Evolutionary conservation across 2,329 filamentous ascomycete species (phyloP).

Genomic region (Trichothecium roseum): DNA sequence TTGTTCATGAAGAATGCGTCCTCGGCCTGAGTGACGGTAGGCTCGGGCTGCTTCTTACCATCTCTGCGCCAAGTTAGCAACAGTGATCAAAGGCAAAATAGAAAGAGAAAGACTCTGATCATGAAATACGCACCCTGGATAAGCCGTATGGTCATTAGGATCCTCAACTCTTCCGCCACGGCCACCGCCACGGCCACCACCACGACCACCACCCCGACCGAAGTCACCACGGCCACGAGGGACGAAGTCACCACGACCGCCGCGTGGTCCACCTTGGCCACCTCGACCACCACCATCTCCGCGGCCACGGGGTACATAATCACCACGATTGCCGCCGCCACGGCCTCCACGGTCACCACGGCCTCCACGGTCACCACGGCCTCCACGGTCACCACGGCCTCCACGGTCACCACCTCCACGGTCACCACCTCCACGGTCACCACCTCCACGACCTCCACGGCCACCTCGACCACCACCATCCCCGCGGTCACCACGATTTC

Average conservation of each 20-base stretch:
- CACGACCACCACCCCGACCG: conserved; percentile 5
- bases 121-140: conserved; percentile 5
- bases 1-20: conserved; percentile 23
- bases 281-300: conserved; percentile 11
- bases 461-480: conserved; percentile 10
- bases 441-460: conserved; percentile 9
- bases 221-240: conserved; percentile 8
- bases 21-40: conserved; percentile 24
- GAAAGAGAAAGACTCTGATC: neutral
- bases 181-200: conserved; percentile 4
- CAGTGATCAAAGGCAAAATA: no score
- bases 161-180: conserved; percentile 3
- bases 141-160: neutral
- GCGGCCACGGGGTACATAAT: conserved; percentile 12
- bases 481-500: conserved; percentile 10
- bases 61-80: conserved; percentile 11
- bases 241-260: conserved; percentile 8
- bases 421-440: conserved; percentile 13
- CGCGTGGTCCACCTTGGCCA: conserved; percentile 13
- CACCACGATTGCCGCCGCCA: conserved; percentile 9
- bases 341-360: conserved; percentile 12
- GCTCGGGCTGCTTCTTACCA: conserved; percentile 8
- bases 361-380: conserved; percentile 5
- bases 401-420: conserved; percentile 10
- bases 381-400: conserved; percentile 6